These are phyloP conservation scores for Limonium bicolor DNA, from an alignment of 148 eudicot species.

Conservation along the genomic window DNA sequence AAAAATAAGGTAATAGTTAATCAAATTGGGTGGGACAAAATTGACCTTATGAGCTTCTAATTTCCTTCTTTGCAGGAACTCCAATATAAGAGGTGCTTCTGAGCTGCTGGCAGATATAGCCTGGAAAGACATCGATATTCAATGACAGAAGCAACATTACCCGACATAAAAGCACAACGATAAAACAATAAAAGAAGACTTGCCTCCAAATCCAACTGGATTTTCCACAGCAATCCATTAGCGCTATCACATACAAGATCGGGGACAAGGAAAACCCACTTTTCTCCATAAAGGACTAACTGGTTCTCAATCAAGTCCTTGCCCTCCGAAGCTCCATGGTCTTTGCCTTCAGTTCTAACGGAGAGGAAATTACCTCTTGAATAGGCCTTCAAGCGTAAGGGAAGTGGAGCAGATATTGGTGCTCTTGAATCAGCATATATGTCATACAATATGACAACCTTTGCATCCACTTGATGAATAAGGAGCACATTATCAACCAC, in stretches of 20 bases:
- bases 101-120: conserved; percentile 93
- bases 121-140: too few species aligned
- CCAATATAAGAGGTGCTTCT: conserved; percentile 60
- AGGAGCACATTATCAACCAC: conserved; percentile 95
- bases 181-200: conserved; percentile 5
- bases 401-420: conserved; percentile 99
- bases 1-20: too few species aligned
- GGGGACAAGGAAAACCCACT: conserved; percentile 83
- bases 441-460: conserved; percentile 89
- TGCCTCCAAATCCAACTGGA: conserved; percentile 83
- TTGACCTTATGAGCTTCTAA: conserved; percentile 87
- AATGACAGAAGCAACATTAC: too few species aligned
- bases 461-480: conserved; percentile 95
- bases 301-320: conserved; percentile 26
- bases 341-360: conserved; percentile 20
- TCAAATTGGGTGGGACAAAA: too few species aligned
- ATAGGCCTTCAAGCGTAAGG: conserved; percentile 54
- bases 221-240: conserved; percentile 76
- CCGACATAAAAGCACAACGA: too few species aligned
- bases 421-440: conserved; percentile 73
- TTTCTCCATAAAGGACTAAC: conserved; percentile 53
- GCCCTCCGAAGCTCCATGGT: conserved; percentile 28
- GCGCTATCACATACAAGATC: conserved; percentile 75
- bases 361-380: conserved; percentile 26
- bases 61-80: conserved; percentile 84